Evolutionary conservation across 139 green algal genomes (phyloP).

Genomic region (Volvox africanus): DNA sequence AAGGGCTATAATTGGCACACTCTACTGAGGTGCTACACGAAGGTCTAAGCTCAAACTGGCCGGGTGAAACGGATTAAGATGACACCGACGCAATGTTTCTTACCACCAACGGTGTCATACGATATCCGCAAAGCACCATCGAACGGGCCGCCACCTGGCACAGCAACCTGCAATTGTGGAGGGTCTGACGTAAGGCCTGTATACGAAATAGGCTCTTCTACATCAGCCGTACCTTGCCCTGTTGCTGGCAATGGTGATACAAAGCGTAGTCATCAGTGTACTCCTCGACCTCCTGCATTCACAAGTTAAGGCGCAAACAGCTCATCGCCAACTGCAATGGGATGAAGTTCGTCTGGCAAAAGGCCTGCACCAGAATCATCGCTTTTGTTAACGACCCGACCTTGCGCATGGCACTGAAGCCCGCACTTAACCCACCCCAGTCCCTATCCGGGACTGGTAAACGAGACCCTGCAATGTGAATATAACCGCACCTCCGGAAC

Average conservation of each 20-base stretch:
- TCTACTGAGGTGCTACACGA: too few relatives aligned
- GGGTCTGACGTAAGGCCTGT: background rate
- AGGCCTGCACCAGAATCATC: too few relatives aligned
- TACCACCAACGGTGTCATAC: conserved; percentile 31
- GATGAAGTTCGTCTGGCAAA: too few relatives aligned
- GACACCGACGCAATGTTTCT: background rate
- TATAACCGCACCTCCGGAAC: conserved; percentile 1
- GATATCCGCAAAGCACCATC: conserved; percentile 9
- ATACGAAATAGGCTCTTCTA: background rate
- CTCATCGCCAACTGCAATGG: too few relatives aligned
- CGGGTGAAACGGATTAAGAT: too few relatives aligned
- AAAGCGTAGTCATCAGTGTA: conserved; percentile 47
- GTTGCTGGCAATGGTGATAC: conserved; percentile 22
- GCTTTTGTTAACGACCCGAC: too few relatives aligned
- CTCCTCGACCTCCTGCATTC: conserved; percentile 42
- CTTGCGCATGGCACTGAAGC: too few relatives aligned
- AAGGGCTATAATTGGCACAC: too few relatives aligned
- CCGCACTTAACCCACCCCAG: too few relatives aligned
- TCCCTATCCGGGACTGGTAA: too few relatives aligned
- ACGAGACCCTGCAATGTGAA: too few relatives aligned
- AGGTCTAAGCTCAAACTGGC: too few relatives aligned
- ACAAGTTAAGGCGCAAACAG: background rate
- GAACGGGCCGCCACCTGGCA: background rate
- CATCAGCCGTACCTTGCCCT: conserved; percentile 11
- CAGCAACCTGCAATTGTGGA: background rate